Evolutionary conservation across 2,329 filamentous ascomycete genomes (phyloP), one percentile per base, ranked within the genome.

Genomic region (Curvularia sp.): DNA sequence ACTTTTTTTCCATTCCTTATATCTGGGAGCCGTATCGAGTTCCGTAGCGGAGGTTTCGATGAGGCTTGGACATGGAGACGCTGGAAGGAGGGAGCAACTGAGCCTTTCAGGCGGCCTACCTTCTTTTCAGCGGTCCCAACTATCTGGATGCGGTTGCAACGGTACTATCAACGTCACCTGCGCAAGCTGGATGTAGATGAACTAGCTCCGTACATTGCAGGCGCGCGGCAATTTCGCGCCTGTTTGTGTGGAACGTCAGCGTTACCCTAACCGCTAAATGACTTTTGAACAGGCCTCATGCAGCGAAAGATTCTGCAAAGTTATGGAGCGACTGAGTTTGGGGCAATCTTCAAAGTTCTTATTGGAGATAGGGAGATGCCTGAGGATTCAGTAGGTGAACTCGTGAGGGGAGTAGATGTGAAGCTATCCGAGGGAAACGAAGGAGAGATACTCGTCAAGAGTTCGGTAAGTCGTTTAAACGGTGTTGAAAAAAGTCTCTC

Each of bases 171-270:
- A 64, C 73, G 72, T 21, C 66, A 45, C 1, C 59, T 81, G 18
- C 54, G 65, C 3, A 73, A 74, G 34, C 55, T 71, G 8, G 57
- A 73, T 1, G 57, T 77, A 7, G 58, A 63, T 25, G 66, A 75
- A 39, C 46, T 74, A 23, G 65, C 69, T 5, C 69, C 74, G 39
- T 84, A 83, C 67, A 70, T 80, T 27, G 71, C 74, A 10, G 82
- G 79, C 1, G 79, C 80, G 1, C 68, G 76, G 28, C 74, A 74
- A 18, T 73, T 81, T 36, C 71, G 78, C 15, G 78, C 78, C 1
- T 79, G 77, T 56, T 67, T 81, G 5, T 81, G 79, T 61, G 80
- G 79, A 0, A 84, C 82, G 0, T 81, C 79, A 3, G 82, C 82
- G 0, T 61, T 84, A 36, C 82, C 81, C 2, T 77, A 79, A 51